Base-by-base conservation (phyloP, 2,329 filamentous ascomycete species). In the Fusarium circinatum region DNA sequence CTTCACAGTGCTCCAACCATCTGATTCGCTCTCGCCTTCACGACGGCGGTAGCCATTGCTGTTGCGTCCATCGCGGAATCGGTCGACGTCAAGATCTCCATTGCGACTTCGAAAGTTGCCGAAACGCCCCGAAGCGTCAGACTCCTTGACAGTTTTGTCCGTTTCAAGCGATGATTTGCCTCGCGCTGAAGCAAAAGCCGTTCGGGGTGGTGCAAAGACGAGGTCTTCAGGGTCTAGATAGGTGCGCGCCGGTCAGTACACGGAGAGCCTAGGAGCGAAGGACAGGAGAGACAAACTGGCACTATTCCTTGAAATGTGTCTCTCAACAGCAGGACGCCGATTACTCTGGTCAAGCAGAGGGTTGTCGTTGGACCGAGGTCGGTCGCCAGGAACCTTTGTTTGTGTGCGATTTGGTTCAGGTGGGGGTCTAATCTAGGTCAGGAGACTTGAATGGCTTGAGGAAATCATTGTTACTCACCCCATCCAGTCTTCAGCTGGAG, bases 401-500 rank as follows among this genome's bases (percentile, higher is more conserved):
- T 84, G 85, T 44, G 84, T 82, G 68, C 86, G 86, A 64, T 81
- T 79, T 63, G 83, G 82, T 63, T 89, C 86, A 51, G 83, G 83
- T 24, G 84, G 83, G 68, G 83, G 81, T 66, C 86, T 89, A 72
- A 36, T 65, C 34, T 42, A 65, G 57, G 71, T 73, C 74, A 68
- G 78, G 70, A 73, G 68, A 68, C 62, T 72, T 72, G 64, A 68
- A 65, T 55, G 62, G 44, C 52, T 59, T 61, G 38, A 65, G 39
- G 32, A 52, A 26, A 34, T 42, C 49, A 59, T 62, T 57, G 62
- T 12, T 55, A 83, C 89, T 80, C 87, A 97, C 93, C 96, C 95
- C 94, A 98, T 97, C 95, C 95, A 98, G 86, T 97, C 94, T 85
- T 97, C 94, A 73, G 92, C 89, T 32, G 94, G 93, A 74, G 95